Conservation (phyloP, 495 filamentous ascomycete species). For the Lophiostoma macrostomum region DNA sequence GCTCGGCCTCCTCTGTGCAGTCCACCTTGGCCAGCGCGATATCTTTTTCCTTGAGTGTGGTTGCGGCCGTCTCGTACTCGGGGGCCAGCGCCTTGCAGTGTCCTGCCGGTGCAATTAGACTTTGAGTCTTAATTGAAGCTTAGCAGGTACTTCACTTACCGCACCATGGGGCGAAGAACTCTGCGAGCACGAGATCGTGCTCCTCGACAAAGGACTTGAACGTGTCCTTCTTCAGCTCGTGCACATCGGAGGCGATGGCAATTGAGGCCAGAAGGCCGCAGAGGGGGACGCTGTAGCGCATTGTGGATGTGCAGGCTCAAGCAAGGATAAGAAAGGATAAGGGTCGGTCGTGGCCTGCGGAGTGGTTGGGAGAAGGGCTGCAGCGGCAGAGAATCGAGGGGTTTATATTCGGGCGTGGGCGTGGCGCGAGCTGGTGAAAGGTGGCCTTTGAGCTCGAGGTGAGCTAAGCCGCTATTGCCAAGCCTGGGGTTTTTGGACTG, state of each 20-base stretch:
- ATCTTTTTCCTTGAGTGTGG: slow-evolving; percentile 89
- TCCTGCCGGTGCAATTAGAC: slow-evolving; percentile 44
- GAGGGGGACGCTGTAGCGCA: slow-evolving; percentile 38
- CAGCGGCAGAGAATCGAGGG: neutral
- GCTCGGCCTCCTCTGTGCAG: slow-evolving; percentile 89
- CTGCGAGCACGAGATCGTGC: slow-evolving; percentile 76
- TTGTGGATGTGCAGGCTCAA: slow-evolving; percentile 18
- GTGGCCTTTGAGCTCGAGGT: neutral
- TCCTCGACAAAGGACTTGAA: slow-evolving; percentile 82
- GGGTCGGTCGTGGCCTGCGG: neutral
- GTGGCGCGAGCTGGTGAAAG: neutral
- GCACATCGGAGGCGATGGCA: slow-evolving; percentile 79
- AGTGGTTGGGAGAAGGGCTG: neutral
- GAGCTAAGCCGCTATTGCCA: neutral
- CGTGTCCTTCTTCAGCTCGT: slow-evolving; percentile 76
- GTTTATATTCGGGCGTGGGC: neutral
- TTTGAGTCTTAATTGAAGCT: too few relatives aligned
- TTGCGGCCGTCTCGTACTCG: slow-evolving; percentile 88
- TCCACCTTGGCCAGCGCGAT: slow-evolving; percentile 93
- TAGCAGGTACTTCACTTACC: too few relatives aligned
- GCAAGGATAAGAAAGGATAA: slow-evolving; percentile 2
- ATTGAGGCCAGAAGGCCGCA: slow-evolving; percentile 47
- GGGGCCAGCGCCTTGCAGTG: slow-evolving; percentile 84
- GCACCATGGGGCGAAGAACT: too few relatives aligned
- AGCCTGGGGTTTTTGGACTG: neutral